Conservation (phyloP, 441 rosid species). For the Gossypium armourianum region DNA sequence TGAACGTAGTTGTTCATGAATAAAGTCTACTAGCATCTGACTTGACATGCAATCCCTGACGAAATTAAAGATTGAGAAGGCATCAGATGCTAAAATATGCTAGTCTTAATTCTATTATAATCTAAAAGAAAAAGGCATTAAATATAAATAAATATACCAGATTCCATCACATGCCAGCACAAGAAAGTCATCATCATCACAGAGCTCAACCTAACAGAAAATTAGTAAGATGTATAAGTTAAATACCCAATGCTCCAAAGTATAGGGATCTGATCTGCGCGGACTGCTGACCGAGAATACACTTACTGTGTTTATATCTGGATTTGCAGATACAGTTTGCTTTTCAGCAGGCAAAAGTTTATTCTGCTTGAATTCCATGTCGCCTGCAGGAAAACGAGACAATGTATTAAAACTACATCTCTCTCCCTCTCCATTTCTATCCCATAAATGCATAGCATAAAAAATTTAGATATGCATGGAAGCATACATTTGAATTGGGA, state of each 20-base stretch:
- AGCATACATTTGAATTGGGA: background rate
- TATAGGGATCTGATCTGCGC: background rate
- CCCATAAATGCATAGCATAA: background rate
- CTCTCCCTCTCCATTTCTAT: background rate
- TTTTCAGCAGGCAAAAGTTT: conserved; percentile 61
- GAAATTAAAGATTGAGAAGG: conserved; percentile 4
- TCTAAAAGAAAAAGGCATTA: conserved; percentile 6
- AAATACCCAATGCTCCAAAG: background rate
- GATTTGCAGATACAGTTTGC: conserved; percentile 77
- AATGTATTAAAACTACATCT: background rate
- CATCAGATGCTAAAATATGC: background rate
- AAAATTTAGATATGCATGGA: background rate
- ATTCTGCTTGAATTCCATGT: conserved; percentile 86
- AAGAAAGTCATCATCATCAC: conserved; percentile 78
- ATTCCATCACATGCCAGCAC: conserved; percentile 93
- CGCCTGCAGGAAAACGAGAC: conserved; percentile 42
- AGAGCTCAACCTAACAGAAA: conserved; percentile 61
- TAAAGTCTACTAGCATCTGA: conserved; percentile 83
- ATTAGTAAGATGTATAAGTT: background rate
- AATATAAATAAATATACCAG: conserved; percentile 28
- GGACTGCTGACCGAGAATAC: background rate
- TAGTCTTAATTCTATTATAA: background rate
- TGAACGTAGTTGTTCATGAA: conserved; percentile 53
- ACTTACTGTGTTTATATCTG: conserved; percentile 65
- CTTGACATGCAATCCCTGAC: conserved; percentile 95